Conservation (phyloP, 768 basidiomycete species). For the Boletellus sp. region DNA sequence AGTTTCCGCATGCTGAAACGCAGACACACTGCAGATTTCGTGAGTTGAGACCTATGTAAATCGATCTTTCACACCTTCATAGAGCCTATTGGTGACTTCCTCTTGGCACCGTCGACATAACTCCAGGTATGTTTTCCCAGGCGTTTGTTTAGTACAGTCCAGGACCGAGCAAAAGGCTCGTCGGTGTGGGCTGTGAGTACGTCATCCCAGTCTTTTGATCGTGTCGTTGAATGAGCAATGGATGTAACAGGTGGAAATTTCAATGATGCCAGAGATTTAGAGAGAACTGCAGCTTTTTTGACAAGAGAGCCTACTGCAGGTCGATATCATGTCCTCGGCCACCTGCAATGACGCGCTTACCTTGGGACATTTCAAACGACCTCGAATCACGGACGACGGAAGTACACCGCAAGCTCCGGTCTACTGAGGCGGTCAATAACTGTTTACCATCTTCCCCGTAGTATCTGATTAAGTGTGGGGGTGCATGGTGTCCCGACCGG, state of each 20-base stretch:
- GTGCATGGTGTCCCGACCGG: conserved; percentile 87
- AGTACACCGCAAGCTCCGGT: conserved; percentile 85
- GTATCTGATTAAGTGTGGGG: conserved; percentile 89
- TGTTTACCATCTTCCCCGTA: conserved; percentile 98
- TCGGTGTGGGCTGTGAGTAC: conserved; percentile 87
- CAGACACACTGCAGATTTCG: conserved; percentile 59
- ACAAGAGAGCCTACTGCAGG: conserved; percentile 64
- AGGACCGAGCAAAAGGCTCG: conserved; percentile 79
- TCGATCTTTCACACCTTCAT: conserved; percentile 57
- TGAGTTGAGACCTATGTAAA: background rate
- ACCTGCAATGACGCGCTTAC: conserved; percentile 34
- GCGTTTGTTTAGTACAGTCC: conserved; percentile 81
- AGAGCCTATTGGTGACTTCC: conserved; percentile 51
- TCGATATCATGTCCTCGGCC: conserved; percentile 2
- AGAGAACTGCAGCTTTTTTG: conserved; percentile 75
- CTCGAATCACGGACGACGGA: conserved; percentile 94
- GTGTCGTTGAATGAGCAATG: conserved; percentile 72
- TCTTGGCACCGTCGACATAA: conserved; percentile 46
- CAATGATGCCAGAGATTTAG: conserved; percentile 74
- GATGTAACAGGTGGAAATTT: conserved; percentile 81
- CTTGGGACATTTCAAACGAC: conserved; percentile 93
- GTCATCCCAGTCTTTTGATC: conserved; percentile 97
- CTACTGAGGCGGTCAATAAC: conserved; percentile 81
- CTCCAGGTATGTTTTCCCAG: conserved; percentile 73
- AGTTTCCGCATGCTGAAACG: conserved; percentile 94